phyloP scores from a whole-genome alignment of 2,329 filamentous ascomycete species.

The Ophiocordyceps camponoti-leonardi region DNA sequence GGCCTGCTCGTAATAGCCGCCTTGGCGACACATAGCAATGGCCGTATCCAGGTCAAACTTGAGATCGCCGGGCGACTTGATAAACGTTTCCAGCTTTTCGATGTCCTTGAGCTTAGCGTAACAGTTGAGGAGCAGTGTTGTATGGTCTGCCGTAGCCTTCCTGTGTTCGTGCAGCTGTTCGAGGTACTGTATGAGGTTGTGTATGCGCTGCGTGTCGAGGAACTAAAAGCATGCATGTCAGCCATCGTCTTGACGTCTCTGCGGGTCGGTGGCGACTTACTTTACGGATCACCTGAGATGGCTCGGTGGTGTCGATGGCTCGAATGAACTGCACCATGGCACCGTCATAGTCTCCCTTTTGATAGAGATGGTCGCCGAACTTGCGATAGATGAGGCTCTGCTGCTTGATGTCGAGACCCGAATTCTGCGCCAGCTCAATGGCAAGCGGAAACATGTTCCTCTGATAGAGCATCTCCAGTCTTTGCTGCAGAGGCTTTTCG shows the following conservation, averaged over 20 bases:
- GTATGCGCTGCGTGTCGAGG: slow-evolving; percentile 89
- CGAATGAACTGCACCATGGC: slow-evolving; percentile 98
- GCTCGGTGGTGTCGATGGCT: slow-evolving; percentile 90
- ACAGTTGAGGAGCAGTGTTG: slow-evolving; percentile 84
- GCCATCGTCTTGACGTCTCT: not conserved
- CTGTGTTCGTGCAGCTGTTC: slow-evolving; percentile 92
- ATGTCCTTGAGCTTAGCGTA: slow-evolving; percentile 98
- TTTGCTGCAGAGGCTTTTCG: slow-evolving; percentile 78
- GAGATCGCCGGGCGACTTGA: slow-evolving; percentile 83
- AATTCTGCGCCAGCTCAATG: slow-evolving; percentile 83
- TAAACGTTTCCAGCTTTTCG: slow-evolving; percentile 88
- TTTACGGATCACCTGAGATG: slow-evolving; percentile 90
- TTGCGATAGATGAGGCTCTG: slow-evolving; percentile 85
- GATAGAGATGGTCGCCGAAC: slow-evolving; percentile 88
- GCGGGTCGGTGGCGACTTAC: slow-evolving; percentile 19
- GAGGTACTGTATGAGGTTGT: slow-evolving; percentile 91
- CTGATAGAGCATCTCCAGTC: slow-evolving; percentile 84
- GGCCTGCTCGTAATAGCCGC: slow-evolving; percentile 91
- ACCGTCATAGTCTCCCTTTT: slow-evolving; percentile 88
- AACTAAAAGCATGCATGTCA: slow-evolving; percentile 37
- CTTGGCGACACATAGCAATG: slow-evolving; percentile 93
- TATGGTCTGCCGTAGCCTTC: slow-evolving; percentile 87
- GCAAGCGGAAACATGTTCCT: slow-evolving; percentile 83
- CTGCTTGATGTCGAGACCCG: slow-evolving; percentile 60
- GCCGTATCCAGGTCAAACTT: slow-evolving; percentile 96